Base-by-base conservation (phyloP, 331 rosid genomes). In the Malus hybrid region DNA sequence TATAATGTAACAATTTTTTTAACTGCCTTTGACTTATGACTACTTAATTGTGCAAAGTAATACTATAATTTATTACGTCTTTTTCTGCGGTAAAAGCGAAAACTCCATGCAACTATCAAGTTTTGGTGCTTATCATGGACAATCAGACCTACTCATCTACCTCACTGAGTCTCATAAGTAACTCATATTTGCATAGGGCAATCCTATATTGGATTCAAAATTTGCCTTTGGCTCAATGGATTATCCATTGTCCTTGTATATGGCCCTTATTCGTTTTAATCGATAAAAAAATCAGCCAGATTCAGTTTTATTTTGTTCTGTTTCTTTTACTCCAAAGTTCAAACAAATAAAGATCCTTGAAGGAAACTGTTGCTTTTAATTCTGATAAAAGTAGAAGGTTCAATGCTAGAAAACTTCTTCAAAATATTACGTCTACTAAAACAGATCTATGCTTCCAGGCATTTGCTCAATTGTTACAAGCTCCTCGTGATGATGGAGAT, bases 401-500 rank as follows among this genome's bases (percentile, higher is more conserved):
- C 13, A 12, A 33, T n/a, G 42, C 22, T 20, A 13, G 66, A 22
- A 54, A 70, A 31, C 13, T 69, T 46, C 27, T 28, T 48, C 27
- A 69, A 46, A 70, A 31, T 55, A 68, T 29, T 62, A 12, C 13
- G 32, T 3, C 34, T 56, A 32, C 73, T 52, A 33, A 60, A 16
- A 14, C 1, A 11, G 7, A 28, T 32, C 32, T 74, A 72, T 79
- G 64, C 77, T 76, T 82, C 54, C 89, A 94, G 99, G 96, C 99
- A 32, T 94, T 94, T 82, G 93, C 99, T 64, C 92, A 80, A 74
- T 83, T 94, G 89, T 87, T 94, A 54, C 93, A 72, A 88, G 93
- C 96, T 76, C 97, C 97, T 22, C 87, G 31, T 12, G 92, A 88
- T 32, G 97, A 94, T 83, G 80, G 92, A 16, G 93, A 90, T 81